Conservation (phyloP, 768 basidiomycete genomes). For the Cantharellus anzutake region DNA sequence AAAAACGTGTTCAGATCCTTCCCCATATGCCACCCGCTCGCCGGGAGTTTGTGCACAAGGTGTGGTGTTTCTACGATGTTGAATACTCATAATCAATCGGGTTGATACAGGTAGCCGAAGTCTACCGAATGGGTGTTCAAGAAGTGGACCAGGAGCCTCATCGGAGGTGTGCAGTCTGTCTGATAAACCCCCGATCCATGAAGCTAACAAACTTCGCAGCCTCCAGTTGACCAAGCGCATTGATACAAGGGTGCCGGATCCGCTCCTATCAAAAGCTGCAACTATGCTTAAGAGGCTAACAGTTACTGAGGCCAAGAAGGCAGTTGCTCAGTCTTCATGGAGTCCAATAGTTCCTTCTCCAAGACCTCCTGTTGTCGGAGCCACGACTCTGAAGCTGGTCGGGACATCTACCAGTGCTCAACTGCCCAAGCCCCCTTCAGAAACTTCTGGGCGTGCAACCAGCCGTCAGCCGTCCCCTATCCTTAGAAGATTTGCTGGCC, state of each 20-base stretch:
- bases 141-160: slow-evolving; percentile 87
- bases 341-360: too few species aligned
- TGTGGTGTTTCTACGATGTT: slow-evolving; percentile 17
- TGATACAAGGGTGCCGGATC: slow-evolving; percentile 61
- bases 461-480: too few species aligned
- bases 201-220: slow-evolving; percentile 19
- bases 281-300: not conserved
- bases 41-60: slow-evolving; percentile 68
- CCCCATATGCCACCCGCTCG: slow-evolving; percentile 67
- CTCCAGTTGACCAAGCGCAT: slow-evolving; percentile 67
- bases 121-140: slow-evolving; percentile 69
- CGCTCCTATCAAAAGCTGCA: slow-evolving; percentile 34
- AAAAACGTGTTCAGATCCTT: slow-evolving; percentile 36
- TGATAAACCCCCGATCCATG: not conserved
- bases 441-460: too few species aligned
- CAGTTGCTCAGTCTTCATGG: too few species aligned
- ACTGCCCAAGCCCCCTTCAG: too few species aligned
- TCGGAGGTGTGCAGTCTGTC: slow-evolving; percentile 26
- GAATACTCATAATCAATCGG: slow-evolving; percentile 2
- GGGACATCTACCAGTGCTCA: too few species aligned
- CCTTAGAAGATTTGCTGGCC: too few species aligned
- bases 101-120: slow-evolving; percentile 37
- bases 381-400: too few species aligned
- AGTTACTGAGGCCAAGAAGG: too few species aligned
- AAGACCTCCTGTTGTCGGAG: too few species aligned